Evolutionary conservation across 441 rosid species (phyloP), one percentile per base, ranked within the genome.

Genomic region (Aleurites moluccanus): DNA sequence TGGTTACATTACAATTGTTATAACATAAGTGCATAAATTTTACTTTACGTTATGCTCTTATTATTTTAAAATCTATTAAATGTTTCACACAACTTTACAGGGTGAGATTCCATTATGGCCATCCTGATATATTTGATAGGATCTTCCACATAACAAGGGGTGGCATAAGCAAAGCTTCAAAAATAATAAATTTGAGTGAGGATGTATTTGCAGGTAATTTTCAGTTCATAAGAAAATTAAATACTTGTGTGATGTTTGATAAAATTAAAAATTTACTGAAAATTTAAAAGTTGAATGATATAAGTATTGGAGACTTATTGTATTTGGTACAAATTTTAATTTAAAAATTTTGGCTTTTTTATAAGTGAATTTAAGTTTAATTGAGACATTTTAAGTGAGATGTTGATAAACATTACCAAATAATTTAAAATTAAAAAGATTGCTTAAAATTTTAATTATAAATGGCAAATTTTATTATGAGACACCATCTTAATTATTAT

Each of bases 21-120:
- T 64, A 13, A 21, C 6, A 1, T 16, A 2, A 1, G 20, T 49
- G 53, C 63, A 65, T 38, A 0, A 64, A 14, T 15, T 16, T 63
- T 20, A 72, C 28, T 35, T 16, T 62, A n/a, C n/a, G n/a, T n/a
- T n/a, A n/a, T n/a, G n/a, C n/a, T n/a, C n/a, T n/a, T n/a, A 62
- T 50, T 52, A 23, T 76, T 73, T 60, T 30, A 78, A 64, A 64
- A 44, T 73, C 61, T 75, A 13, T 60, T 70, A 76, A 77, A 45
- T 75, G 63, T 79, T 77, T 45, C 63, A 38, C 82, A 59, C 67
- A 27, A 77, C 62, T 33, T 56, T 83, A 70, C 87, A 96, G 99
- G 87, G 99, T 93, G 21, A 92, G 98, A 5, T 96, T 96, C 88
- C 99, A 96, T 61, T 96, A 96, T 79, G 99, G 99, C 52, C 99